Base-by-base conservation (phyloP, 2,329 filamentous ascomycete species). In the Bisporella sp. region DNA sequence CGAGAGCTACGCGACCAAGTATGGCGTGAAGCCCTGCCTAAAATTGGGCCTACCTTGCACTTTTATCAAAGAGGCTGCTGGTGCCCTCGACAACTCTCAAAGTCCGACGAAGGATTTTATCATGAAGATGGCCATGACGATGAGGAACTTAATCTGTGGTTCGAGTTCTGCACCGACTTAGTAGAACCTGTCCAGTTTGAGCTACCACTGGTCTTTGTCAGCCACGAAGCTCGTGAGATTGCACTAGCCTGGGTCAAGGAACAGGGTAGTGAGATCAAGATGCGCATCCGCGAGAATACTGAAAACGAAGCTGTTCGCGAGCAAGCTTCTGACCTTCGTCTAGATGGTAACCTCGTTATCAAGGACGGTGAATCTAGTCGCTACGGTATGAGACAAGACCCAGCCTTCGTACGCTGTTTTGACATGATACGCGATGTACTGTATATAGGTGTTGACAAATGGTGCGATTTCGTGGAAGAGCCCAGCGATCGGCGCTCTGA, bases 1-100 rank as follows among this genome's bases (percentile, higher is more conserved):
- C 4, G n/a, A 33, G 45, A 46, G 31, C 31, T 46, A 33, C 30
- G 45, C 45, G 13, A 46, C 13, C 45, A 46, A 28, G 35, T 46
- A 46, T 46, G 45, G 45, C 30, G 45, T n/a, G 30, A 32, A 9
- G 45, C 45, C 31, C 45, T 46, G 13, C 45, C 45, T 46, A 32
- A 12, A n/a, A 32, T 13, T 9, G 31, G 30, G 30, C 45, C 45
- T 21, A 28, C 31, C 31, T 46, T 46, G 31, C 37, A 46, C 31
- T 9, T 37, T 32, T 46, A 46, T 28, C 37, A 37, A 46, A 46
- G 29, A 28, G 42, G 30, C 5, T 32, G 30, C 29, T 46, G 45
- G 45, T 46, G 45, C 31, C 45, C 31, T 28, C 30, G 31, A 6
- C 31, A 35, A 9, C 31, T 46, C 6, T 29, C 13, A 45, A 11